Evolutionary conservation across 257 asterid species (phyloP).

Genomic region (Thymus quinquecostatus): DNA sequence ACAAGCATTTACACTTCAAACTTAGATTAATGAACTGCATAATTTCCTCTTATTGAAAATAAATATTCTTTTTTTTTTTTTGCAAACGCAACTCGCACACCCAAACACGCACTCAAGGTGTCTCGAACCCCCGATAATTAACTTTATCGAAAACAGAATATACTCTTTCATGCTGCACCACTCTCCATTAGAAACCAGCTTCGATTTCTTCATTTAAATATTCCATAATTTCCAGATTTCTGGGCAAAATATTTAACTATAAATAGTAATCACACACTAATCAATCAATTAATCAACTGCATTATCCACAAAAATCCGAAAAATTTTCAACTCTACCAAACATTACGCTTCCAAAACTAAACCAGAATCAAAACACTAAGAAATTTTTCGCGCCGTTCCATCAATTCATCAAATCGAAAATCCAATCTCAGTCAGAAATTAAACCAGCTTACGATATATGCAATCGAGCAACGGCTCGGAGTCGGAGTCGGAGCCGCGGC

Average conservation of each 20-base stretch:
- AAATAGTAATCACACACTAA: background rate
- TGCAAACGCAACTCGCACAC: no score
- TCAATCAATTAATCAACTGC: background rate
- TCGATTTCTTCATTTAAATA: constrained; percentile 7
- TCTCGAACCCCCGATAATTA: no score
- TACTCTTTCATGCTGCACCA: background rate
- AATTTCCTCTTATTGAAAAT: background rate
- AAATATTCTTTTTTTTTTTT: background rate
- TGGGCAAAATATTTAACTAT: background rate
- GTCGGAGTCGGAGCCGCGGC: constrained; percentile 37
- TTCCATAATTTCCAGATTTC: constrained; percentile 5
- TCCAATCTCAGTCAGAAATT: background rate
- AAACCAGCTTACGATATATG: constrained; percentile 42
- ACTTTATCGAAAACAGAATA: no score
- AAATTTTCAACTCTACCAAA: background rate
- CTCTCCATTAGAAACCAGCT: background rate
- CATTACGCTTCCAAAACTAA: background rate
- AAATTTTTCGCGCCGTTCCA: background rate
- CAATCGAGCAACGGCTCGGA: constrained; percentile 60
- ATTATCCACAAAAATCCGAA: background rate
- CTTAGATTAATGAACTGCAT: background rate
- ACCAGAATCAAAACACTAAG: no score
- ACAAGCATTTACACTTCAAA: background rate
- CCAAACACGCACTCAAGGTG: no score
- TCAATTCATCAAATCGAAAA: background rate